These are phyloP conservation scores for Amaranthus palmeri DNA, from an alignment of 148 eudicot genomes.

Conservation along the genomic window DNA sequence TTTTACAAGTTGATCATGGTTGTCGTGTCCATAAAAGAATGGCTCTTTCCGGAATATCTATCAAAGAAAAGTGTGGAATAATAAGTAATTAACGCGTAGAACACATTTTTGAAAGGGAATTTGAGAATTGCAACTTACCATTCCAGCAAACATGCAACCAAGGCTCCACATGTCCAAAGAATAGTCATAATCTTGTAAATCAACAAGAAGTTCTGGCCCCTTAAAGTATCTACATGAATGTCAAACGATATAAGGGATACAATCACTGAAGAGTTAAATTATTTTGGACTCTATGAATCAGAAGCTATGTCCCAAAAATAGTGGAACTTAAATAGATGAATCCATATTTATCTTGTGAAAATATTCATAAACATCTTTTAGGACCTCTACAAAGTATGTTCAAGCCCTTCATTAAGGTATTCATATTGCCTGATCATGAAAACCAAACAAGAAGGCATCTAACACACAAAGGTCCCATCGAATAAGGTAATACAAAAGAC, in stretches of 20 bases:
- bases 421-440: no score
- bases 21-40: constrained; percentile 86
- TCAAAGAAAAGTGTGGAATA: constrained; percentile 1
- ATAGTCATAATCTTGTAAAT: constrained; percentile 86
- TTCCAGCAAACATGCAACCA: no score
- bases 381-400: background rate
- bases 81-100: background rate
- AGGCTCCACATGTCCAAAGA: constrained; percentile 22
- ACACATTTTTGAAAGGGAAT: background rate
- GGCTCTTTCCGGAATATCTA: constrained; percentile 87
- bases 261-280: background rate
- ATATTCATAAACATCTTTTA: background rate
- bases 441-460: no score
- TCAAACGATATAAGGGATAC: background rate
- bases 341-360: background rate
- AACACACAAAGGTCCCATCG: no score
- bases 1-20: constrained; percentile 85
- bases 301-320: background rate
- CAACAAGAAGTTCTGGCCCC: constrained; percentile 90
- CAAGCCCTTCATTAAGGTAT: no score
- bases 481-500: no score
- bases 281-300: background rate
- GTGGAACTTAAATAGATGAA: background rate
- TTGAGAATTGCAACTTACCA: no score
- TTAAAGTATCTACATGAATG: constrained; percentile 56